Base-by-base conservation (phyloP, 169 alveolate species). In the Perkinsus marinus region DNA sequence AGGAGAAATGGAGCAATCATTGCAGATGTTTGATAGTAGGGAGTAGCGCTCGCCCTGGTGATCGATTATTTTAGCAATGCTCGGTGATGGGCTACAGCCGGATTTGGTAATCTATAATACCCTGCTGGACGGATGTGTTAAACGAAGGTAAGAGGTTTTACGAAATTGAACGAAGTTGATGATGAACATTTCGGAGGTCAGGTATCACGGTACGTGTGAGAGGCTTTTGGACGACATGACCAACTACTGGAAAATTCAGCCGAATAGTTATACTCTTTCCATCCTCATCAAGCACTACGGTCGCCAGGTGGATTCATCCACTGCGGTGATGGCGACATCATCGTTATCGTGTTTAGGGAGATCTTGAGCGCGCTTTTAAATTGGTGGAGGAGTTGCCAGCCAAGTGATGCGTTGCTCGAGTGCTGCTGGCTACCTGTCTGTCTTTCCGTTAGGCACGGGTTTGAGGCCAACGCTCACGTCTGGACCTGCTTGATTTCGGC, bases 81-180 rank as follows among this genome's bases (percentile, higher is more conserved):
- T 92, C 90, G 93, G 92, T 89, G 90, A 95, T 34, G 95, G 95
- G 19, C 95, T 95, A 36, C 94, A 94, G 92, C 98, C 98, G 38
- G 99, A 97, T 93, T 98, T 97, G 90, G 97, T 97, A 16, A 94
- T 97, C 43, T 97, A 96, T 93, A 97, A 97, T 94, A 96, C 97
- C 90, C 95, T 97, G 36, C 96, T 97, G 41, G 99, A 97, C 91
- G 98, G 98, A 34, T 97, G 99, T 92, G 97, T 97, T 36, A 96
- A 97, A 92, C 89, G 79, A 2, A 57, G 79, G 79, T 57, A 16
- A 41, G 10, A 3, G 10, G 46, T 41, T 41, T 41, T 41, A 41
- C 19, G 46, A n/a, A n/a, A n/a, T n/a, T n/a, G n/a, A n/a, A n/a
- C n/a, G n/a, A n/a, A n/a, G n/a, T n/a, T n/a, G n/a, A n/a, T n/a